Base-by-base conservation (phyloP, 352 stramenopile species). In the Pythium chondricola region DNA sequence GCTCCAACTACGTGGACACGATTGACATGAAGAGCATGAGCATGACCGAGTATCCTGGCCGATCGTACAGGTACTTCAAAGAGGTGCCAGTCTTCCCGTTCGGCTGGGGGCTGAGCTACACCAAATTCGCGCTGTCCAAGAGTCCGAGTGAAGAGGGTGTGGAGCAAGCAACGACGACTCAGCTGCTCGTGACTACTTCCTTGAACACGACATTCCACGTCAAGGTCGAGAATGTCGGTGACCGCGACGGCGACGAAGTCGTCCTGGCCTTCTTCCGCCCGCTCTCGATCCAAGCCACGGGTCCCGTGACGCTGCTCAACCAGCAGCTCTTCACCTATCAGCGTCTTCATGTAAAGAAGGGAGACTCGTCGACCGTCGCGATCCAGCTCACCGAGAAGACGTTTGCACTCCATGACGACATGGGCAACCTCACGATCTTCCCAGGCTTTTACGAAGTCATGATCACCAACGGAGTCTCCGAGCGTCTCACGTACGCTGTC, bases 11-110 rank as follows among this genome's bases (percentile, higher is more conserved):
- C 44, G 63, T 89, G n/a, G 48, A 83, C 14, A 53, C 53, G 2
- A 68, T 95, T 10, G 44, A 76, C 8, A 93, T 94, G 74, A 87
- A 77, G 61, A 92, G 83, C 52, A 95, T 96, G 82, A 82, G 80
- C 67, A 96, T 97, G 86, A 94, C 82, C 29, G 60, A 71, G 46
- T 85, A 83, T 45, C 88, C 88, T 5, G 89, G 89, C 3, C 79
- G 88, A 8, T 95, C 86, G n/a, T 96, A 97, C 56, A 70, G 85
- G 2, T 97, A 97, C 58, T 97, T 83, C 69, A 92, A 84, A 47
- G 86, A 89, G 40, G 61, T 86, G 6, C 76, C 84, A 0, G 80
- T 97, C 27, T 93, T 95, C 39, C 74, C 83, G 7, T 97, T 97
- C 53, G 90, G 89, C 7, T 89, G 74, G 52, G 90, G 90, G 3